A percentile compares a stretch with the other conserved stretches of the same genome.
Evolutionary conservation across 2,329 filamentous ascomycete species (phyloP).

Genomic region (Hypoxylon sp.): DNA sequence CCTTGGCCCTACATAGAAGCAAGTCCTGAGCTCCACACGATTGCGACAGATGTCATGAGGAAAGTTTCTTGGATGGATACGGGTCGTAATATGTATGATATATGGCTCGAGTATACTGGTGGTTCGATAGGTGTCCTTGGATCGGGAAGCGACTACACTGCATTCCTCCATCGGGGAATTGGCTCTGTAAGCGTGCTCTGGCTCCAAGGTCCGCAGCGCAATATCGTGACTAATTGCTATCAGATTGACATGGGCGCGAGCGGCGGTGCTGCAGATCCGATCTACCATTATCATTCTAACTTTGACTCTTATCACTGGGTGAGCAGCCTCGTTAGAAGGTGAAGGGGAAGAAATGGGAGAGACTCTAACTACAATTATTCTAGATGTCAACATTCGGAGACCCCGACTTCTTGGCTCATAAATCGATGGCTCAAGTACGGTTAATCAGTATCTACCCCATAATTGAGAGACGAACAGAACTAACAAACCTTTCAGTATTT

Average conservation of each 20-base stretch:
- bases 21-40: conserved; percentile 75
- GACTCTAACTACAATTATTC: conserved; percentile 8
- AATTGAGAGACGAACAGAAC: not conserved
- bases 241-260: conserved; percentile 69
- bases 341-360: not conserved
- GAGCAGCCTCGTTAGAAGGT: not conserved
- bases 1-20: conserved; percentile 67
- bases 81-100: conserved; percentile 56
- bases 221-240: conserved; percentile 35
- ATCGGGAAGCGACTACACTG: conserved; percentile 75
- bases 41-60: conserved; percentile 71
- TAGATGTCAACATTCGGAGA: conserved; percentile 83
- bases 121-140: conserved; percentile 69
- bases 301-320: conserved; percentile 82
- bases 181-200: conserved; percentile 52
- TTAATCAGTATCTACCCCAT: not conserved
- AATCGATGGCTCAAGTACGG: conserved; percentile 65
- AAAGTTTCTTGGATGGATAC: conserved; percentile 70
- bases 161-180: conserved; percentile 69
- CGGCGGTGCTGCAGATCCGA: conserved; percentile 58
- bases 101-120: conserved; percentile 56
- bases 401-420: conserved; percentile 69
- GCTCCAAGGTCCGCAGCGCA: conserved; percentile 52
- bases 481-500: conserved; percentile 50
- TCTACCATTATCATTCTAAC: conserved; percentile 85